These are phyloP conservation scores for Talaromyces sp. DNA, from an alignment of 2,329 filamentous ascomycete genomes.

Conservation along the genomic window DNA sequence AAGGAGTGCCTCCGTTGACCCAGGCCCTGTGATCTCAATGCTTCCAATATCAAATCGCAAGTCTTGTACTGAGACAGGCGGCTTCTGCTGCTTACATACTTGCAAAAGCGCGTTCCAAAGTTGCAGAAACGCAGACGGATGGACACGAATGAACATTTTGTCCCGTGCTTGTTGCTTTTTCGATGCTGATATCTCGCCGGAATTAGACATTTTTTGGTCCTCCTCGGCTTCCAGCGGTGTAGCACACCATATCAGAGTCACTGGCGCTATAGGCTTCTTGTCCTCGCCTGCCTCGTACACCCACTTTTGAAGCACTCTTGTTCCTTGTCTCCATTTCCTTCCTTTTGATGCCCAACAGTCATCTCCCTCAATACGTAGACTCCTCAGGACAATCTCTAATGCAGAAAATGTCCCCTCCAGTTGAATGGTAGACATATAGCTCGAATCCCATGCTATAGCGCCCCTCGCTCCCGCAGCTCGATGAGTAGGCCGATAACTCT, in stretches of 20 bases:
- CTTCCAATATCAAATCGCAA: slow-evolving; percentile 69
- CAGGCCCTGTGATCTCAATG: slow-evolving; percentile 68
- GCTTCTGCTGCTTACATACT: slow-evolving; percentile 59
- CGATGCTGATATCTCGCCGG: slow-evolving; percentile 20
- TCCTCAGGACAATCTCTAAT: slow-evolving; percentile 63
- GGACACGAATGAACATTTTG: slow-evolving; percentile 67
- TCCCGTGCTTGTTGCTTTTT: slow-evolving; percentile 39
- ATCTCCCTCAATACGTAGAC: slow-evolving; percentile 58
- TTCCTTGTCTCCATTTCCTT: slow-evolving; percentile 67
- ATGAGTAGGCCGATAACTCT: slow-evolving; percentile 84
- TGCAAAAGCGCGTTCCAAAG: slow-evolving; percentile 61
- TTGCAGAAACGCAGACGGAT: slow-evolving; percentile 71
- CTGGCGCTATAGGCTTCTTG: slow-evolving; percentile 64
- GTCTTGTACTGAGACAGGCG: slow-evolving; percentile 61
- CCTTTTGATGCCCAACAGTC: slow-evolving; percentile 62
- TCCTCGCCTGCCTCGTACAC: slow-evolving; percentile 53
- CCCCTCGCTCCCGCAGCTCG: slow-evolving; percentile 72
- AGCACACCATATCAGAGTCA: slow-evolving; percentile 72
- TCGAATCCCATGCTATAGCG: slow-evolving; percentile 85
- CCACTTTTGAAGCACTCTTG: slow-evolving; percentile 57
- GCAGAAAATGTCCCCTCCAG: slow-evolving; percentile 65
- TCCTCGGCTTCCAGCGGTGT: slow-evolving; percentile 22
- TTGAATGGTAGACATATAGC: slow-evolving; percentile 84
- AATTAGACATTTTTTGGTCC: slow-evolving; percentile 38
- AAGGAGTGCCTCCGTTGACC: slow-evolving; percentile 72